These are phyloP conservation scores for Lagerstroemia speciosa DNA, from an alignment of 345 rosid species.

Conservation along the genomic window DNA sequence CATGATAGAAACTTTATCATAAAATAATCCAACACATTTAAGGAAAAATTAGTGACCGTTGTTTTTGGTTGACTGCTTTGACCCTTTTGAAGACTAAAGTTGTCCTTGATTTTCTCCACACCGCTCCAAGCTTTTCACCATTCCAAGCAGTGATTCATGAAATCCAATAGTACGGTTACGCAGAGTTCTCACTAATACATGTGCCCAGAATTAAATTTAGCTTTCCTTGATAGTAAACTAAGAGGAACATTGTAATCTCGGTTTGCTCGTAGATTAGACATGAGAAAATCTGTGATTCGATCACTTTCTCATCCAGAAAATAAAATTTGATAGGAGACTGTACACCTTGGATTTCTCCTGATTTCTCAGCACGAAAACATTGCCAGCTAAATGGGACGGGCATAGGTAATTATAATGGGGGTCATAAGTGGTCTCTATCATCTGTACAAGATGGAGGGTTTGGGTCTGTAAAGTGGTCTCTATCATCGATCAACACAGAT, in stretches of 20 bases:
- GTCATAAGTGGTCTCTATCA: neutral
- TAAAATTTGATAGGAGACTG: neutral
- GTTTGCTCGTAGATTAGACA: too few relatives aligned
- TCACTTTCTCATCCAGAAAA: too few relatives aligned
- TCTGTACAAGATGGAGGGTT: too few relatives aligned
- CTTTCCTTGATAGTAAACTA: too few relatives aligned
- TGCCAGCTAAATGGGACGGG: neutral
- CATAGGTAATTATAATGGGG: neutral
- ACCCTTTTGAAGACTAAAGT: neutral
- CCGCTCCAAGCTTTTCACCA: neutral
- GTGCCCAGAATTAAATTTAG: too few relatives aligned
- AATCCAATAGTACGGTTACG: neutral
- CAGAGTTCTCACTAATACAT: too few relatives aligned
- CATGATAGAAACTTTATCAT: too few relatives aligned
- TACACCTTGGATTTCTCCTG: neutral
- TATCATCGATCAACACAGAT: neutral
- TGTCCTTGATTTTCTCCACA: neutral
- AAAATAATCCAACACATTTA: too few relatives aligned
- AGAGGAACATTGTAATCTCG: too few relatives aligned
- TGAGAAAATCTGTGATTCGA: too few relatives aligned
- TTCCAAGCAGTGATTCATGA: neutral
- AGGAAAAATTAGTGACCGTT: too few relatives aligned
- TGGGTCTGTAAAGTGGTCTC: too few relatives aligned
- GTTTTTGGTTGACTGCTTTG: neutral
- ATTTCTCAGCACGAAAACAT: neutral